phyloP scores from a whole-genome alignment of 2,329 filamentous ascomycete species.

The Dothidotthia symphoricarpi region DNA sequence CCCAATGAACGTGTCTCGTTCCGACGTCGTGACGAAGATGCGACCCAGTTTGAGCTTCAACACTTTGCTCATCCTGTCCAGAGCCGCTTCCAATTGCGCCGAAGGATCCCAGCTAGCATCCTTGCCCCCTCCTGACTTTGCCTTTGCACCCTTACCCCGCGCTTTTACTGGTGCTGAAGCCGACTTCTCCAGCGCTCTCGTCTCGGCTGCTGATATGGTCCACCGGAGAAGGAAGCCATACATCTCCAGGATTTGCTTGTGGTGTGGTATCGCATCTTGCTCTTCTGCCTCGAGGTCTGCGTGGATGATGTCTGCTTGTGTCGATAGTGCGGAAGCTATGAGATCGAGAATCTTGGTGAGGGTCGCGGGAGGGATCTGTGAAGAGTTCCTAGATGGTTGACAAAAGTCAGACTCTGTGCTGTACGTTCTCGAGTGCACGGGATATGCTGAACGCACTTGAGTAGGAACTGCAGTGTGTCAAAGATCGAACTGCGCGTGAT shows the following conservation, averaged over 20 bases:
- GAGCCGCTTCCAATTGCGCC: constrained; percentile 77
- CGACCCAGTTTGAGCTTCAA: constrained; percentile 87
- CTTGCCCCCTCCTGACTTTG: constrained; percentile 58
- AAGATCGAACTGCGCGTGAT: constrained; percentile 76
- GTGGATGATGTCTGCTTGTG: constrained; percentile 81
- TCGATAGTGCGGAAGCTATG: constrained; percentile 78
- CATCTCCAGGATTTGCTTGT: constrained; percentile 89
- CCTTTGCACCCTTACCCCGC: constrained; percentile 70
- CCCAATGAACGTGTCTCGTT: constrained; percentile 90
- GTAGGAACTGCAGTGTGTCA: constrained; percentile 89
- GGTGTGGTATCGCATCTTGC: constrained; percentile 72
- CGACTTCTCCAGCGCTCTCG: constrained; percentile 87
- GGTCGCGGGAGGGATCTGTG: constrained; percentile 73
- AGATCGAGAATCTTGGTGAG: constrained; percentile 93
- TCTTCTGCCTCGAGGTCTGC: constrained; percentile 89
- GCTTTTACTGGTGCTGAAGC: constrained; percentile 69
- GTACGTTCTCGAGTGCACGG: constrained; percentile 29
- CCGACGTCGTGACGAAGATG: constrained; percentile 94
- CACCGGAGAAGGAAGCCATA: constrained; percentile 94
- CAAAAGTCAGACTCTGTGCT: constrained; percentile 56
- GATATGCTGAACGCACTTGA: constrained; percentile 79
- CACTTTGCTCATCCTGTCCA: constrained; percentile 95
- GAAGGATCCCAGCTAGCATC: constrained; percentile 87
- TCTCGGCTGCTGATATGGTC: constrained; percentile 91
- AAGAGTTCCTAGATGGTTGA: constrained; percentile 71